Base-by-base conservation (phyloP, 148 eudicot species). In the Cornus kousa region DNA sequence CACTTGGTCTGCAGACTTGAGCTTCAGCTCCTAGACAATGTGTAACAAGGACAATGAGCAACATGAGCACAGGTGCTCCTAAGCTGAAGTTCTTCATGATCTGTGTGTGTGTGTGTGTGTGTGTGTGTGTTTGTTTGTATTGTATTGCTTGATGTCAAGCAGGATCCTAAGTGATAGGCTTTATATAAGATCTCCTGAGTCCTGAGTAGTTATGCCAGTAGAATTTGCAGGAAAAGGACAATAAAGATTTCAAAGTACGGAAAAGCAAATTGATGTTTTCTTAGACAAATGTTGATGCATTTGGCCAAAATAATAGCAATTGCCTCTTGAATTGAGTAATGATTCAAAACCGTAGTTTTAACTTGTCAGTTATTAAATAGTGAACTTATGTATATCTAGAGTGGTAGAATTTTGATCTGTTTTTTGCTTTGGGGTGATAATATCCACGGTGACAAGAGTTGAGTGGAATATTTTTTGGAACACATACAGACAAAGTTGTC, bases 1-100 rank as follows among this genome's bases (percentile, higher is more conserved):
- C 84, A 68, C 80, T 82, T 3, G 79, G 80, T 14, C 72, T 72
- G 80, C 80, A 82, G 24, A 40, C 31, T 17, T 78, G 72, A 71
- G 39, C 55, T 23, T 57, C 57, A 24, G 62, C 70, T 14, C 65
- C 65, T 72, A 22, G 67, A 40, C 57, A 37, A 6, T 71, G 55
- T 0, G 59, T 5, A 5, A 31, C 65, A n/a, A 71, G 5, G 13
- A 64, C 28, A 48, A 65, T 8, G 31, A 66, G 20, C 35, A 79
- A 46, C 9, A 65, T 31, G 9, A 72, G 11, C 19, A 79, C 24
- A 46, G 57, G 24, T 40, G 64, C 11, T 1, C 28, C 32, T 13
- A 77, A 32, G 66, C 20, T 57, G 3, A 62, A 57, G 69, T 11
- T 78, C 43, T 68, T 68, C 71, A 68, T 68, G 11, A 7, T 33